Evolutionary conservation across 1,284 basidiomycete genomes (phyloP).

Genomic region (Papiliotrema terrestris): DNA sequence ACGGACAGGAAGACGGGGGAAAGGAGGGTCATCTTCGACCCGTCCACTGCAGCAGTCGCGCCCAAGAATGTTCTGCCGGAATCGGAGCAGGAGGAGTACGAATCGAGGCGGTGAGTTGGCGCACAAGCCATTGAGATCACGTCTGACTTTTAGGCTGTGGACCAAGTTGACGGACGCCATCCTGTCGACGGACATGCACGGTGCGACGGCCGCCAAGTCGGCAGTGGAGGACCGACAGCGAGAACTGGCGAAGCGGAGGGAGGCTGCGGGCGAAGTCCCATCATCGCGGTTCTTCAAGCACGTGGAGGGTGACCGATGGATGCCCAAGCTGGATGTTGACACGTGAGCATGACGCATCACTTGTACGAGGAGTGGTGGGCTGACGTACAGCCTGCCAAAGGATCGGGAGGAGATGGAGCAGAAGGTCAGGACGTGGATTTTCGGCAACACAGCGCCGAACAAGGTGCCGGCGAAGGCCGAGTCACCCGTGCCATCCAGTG

Average conservation of each 20-base stretch:
- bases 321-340: constrained; percentile 62
- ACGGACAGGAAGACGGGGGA: constrained; percentile 66
- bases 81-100: constrained; percentile 82
- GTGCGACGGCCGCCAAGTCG: constrained; percentile 85
- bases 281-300: constrained; percentile 77
- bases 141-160: constrained; percentile 64
- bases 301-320: constrained; percentile 64
- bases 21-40: constrained; percentile 81
- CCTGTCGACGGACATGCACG: constrained; percentile 82
- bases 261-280: constrained; percentile 60
- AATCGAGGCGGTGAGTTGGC: constrained; percentile 68
- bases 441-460: constrained; percentile 32
- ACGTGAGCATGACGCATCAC: constrained; percentile 52
- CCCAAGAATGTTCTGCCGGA: constrained; percentile 82
- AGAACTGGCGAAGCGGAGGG: constrained; percentile 70
- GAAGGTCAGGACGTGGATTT: constrained; percentile 63
- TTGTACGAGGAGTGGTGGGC: not conserved
- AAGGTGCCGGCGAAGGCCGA: not conserved
- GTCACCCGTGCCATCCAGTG: not conserved
- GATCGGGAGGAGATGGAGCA: constrained; percentile 63
- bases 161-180: constrained; percentile 81
- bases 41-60: constrained; percentile 65
- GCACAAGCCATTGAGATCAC: not conserved
- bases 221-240: constrained; percentile 90
- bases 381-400: constrained; percentile 59